Evolutionary conservation across 495 filamentous ascomycete genomes (phyloP), one percentile per base, ranked within the genome.

Genomic region (Ramalina intermedia): DNA sequence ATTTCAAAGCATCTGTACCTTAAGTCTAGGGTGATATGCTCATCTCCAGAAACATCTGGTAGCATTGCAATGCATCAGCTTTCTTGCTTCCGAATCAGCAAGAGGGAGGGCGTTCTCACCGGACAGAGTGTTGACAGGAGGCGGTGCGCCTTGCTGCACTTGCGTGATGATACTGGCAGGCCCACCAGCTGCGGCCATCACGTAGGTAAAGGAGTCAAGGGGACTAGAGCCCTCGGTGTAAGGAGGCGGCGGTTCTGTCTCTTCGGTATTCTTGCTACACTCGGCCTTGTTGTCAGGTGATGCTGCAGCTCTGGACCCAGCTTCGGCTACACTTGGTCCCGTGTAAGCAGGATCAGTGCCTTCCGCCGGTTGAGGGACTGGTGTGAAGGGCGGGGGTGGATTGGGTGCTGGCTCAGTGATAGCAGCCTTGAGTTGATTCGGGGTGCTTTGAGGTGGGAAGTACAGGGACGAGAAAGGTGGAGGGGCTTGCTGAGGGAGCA

Each of bases 91-190:
- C 14, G 0, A 16, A 16, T 5, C 18, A 4, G 24, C 6, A 37
- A 18, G 3, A 49, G 29, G 26, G 6, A 18, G 45, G 38, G 41
- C 17, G 12, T 41, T 50, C 78, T 54, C 76, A 89, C 89, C 89
- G 76, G 85, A 85, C 50, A 96, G 68, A 48, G 82, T 81, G 63
- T 89, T 93, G 48, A 94, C 81, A 38, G 52, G 55, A 6, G 44
- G 16, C 13, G 86, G 83, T 55, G 84, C 90, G 54, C 83, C 81
- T 65, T 96, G 91, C 59, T 91, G 86, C 47, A 98, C 91, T 70
- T 98, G 91, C 66, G 91, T 98, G 66, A 98, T 89, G 61, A 98
- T 94, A 78, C 90, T 96, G 68, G 90, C 81, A 55, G 88, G 85
- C 66, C 88, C 91, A 73, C 87, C 89, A 66, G 89, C 87, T 61